Evolutionary conservation across 2,329 filamentous ascomycete species (phyloP).

Genomic region (Penicillium sp.): DNA sequence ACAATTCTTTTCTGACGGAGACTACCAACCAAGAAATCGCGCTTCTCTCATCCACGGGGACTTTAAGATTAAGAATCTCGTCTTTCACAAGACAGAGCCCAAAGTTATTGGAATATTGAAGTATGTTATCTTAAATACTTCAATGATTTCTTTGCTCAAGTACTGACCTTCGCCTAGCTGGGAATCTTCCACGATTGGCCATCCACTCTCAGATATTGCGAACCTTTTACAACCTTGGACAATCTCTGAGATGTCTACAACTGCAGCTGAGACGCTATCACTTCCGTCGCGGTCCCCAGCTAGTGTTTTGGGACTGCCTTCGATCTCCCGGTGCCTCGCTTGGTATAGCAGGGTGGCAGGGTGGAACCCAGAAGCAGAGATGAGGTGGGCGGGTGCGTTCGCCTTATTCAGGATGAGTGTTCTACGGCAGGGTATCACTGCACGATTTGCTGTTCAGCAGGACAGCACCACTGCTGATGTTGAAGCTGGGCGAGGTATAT

Average conservation of each 20-base stretch:
- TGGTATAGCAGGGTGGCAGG: background rate
- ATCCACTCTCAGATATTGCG: background rate
- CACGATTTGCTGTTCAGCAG: background rate
- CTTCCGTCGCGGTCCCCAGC: background rate
- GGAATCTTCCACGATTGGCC: background rate
- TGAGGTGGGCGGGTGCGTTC: background rate
- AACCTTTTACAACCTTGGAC: background rate
- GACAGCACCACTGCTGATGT: background rate
- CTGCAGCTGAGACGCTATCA: background rate
- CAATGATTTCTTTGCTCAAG: background rate
- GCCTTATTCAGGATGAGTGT: background rate
- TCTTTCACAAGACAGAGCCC: constrained; percentile 1
- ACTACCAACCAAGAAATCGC: background rate
- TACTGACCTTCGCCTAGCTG: background rate
- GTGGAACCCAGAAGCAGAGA: background rate
- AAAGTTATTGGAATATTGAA: background rate
- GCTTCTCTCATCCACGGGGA: background rate
- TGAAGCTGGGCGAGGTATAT: background rate
- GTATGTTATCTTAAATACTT: background rate
- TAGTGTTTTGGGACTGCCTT: background rate
- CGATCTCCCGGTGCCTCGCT: background rate
- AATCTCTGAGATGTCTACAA: background rate
- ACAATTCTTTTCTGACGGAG: background rate
- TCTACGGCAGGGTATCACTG: background rate
- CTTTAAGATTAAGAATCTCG: background rate